Evolutionary conservation across 495 filamentous ascomycete species (phyloP).

Genomic region (Annulohypoxylon stygium): DNA sequence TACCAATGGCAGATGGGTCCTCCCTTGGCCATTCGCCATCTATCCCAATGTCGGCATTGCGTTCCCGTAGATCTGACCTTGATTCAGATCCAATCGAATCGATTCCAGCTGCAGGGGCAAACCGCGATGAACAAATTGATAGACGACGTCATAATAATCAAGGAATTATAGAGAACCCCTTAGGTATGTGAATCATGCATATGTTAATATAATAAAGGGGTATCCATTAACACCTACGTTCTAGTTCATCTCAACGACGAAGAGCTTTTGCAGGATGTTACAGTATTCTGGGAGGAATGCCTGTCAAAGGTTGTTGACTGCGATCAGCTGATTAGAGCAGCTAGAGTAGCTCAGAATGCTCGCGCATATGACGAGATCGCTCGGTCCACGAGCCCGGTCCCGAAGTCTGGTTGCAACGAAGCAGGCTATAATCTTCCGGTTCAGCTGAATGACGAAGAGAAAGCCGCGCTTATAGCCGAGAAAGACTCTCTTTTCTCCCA

Average conservation of each 20-base stretch:
- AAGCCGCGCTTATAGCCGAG: constrained; percentile 43
- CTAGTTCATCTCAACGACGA: constrained; percentile 47
- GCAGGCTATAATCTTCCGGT: constrained; percentile 28
- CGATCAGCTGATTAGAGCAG: constrained; percentile 42
- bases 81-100: constrained; percentile 22
- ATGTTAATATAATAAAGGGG: not conserved
- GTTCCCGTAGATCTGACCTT: not conserved
- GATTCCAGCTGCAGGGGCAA: not conserved
- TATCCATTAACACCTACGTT: constrained; percentile 17
- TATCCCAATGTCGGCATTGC: not conserved
- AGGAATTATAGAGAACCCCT: constrained; percentile 45
- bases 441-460: constrained; percentile 41
- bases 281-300: constrained; percentile 32
- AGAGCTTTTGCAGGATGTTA: constrained; percentile 46
- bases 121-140: constrained; percentile 21
- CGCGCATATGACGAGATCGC: constrained; percentile 46
- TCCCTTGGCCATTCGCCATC: constrained; percentile 8
- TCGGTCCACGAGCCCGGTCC: constrained; percentile 32
- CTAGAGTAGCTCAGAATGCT: constrained; percentile 48
- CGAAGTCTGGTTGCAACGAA: constrained; percentile 3
- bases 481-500: constrained; percentile 46
- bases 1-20: constrained; percentile 35
- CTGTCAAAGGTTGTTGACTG: constrained; percentile 25
- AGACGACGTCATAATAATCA: constrained; percentile 41
- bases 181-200: constrained; percentile 35